Conservation (phyloP, 176 grass and related monocot species). For the Otatea glauca region DNA sequence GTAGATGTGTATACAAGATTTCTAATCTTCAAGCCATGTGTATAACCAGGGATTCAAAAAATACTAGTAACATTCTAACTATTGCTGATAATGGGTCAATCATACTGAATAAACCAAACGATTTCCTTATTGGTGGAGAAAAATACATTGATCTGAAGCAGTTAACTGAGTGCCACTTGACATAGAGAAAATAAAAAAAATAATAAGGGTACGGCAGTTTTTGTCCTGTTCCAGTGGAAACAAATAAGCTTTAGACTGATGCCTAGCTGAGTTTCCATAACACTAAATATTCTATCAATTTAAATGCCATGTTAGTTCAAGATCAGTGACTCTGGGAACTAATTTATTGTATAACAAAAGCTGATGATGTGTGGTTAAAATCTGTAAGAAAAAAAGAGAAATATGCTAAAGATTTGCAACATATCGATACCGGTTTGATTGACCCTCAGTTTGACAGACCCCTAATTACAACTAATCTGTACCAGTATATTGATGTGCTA, state of each 20-base stretch:
- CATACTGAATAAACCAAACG: background rate
- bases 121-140: background rate
- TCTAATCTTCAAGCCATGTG: background rate
- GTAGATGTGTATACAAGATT: background rate
- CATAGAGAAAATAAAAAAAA: background rate
- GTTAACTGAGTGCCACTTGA: constrained; percentile 5
- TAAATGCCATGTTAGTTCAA: constrained; percentile 1
- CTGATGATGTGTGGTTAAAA: background rate
- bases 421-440: too few species aligned
- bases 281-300: background rate
- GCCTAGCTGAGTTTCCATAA: background rate
- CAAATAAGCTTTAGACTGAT: background rate
- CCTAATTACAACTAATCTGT: background rate
- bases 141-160: background rate
- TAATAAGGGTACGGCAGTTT: background rate
- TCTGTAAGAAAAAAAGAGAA: background rate
- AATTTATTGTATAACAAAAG: background rate
- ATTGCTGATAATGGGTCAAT: background rate
- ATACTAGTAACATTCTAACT: background rate
- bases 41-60: background rate
- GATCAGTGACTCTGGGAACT: constrained; percentile 13
- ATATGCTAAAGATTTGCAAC: background rate
- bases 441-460: background rate
- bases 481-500: background rate
- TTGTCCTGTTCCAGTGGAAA: background rate